Conservation (phyloP, 1,284 basidiomycete genomes). For the Cutaneotrichosporon cutaneum region DNA sequence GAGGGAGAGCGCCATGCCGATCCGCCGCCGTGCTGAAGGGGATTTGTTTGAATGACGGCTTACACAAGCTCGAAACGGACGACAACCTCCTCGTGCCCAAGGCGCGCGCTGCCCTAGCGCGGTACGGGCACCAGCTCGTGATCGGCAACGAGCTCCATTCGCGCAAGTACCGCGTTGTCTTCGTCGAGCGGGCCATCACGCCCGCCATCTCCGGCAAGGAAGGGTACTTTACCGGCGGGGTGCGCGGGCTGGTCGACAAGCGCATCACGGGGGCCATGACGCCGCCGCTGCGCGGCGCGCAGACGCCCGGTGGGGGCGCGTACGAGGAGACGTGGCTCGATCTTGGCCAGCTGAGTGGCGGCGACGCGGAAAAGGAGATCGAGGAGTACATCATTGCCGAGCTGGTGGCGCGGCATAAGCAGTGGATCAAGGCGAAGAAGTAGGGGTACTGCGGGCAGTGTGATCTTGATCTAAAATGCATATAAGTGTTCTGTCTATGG, state of each 20-base stretch:
- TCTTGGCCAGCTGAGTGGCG: constrained; percentile 58
- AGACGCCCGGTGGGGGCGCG: constrained; percentile 21
- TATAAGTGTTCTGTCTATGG: background rate
- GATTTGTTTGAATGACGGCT: no score
- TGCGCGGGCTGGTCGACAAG: constrained; percentile 13
- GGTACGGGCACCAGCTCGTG: constrained; percentile 96
- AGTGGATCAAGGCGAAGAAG: constrained; percentile 59
- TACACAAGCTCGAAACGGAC: constrained; percentile 85
- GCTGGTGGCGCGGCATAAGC: constrained; percentile 68
- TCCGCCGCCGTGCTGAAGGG: no score
- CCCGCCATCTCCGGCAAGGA: background rate
- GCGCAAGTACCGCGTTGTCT: constrained; percentile 87
- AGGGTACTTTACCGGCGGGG: constrained; percentile 2
- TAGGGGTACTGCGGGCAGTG: background rate
- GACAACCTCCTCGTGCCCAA: constrained; percentile 80
- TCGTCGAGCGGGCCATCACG: constrained; percentile 60
- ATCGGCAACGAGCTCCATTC: constrained; percentile 90
- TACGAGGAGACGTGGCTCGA: constrained; percentile 72
- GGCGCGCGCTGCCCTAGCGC: constrained; percentile 77
- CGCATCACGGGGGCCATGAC: constrained; percentile 16
- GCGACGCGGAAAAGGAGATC: constrained; percentile 60
- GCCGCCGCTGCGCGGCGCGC: constrained; percentile 28
- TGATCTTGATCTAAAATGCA: constrained; percentile 2
- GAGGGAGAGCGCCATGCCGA: no score
- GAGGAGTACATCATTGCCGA: constrained; percentile 86